Percentiles rank a stretch among this genome's conserved stretches.
These are phyloP conservation scores for Uromyces viciae-fabae DNA, from an alignment of 1,284 basidiomycete genomes.

Conservation along the genomic window DNA sequence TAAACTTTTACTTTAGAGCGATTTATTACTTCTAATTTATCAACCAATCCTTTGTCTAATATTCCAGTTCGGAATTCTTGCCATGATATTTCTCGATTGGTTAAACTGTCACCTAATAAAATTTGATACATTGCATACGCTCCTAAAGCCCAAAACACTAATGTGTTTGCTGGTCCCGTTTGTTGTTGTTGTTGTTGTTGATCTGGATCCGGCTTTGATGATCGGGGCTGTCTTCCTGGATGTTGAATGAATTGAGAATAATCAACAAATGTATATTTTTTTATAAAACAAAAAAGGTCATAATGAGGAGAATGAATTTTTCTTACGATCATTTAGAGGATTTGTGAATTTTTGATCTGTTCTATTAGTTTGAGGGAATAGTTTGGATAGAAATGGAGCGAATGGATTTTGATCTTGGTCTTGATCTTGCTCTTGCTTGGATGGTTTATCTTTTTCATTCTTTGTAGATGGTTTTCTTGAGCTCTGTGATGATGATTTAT, in stretches of 20 bases:
- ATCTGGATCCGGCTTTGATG: background rate
- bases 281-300: no score
- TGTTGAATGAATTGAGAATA: background rate
- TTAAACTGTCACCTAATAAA: constrained; percentile 58
- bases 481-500: background rate
- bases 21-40: constrained; percentile 89
- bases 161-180: background rate
- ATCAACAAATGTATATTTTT: background rate
- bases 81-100: constrained; percentile 89
- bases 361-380: background rate
- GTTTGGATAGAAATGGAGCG: constrained; percentile 10
- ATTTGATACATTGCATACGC: constrained; percentile 69
- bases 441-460: constrained; percentile 1
- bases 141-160: constrained; percentile 56
- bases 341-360: background rate
- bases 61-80: constrained; percentile 95
- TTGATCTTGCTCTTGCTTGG: constrained; percentile 6
- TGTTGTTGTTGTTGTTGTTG: constrained; percentile 6
- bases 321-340: background rate
- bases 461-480: no score
- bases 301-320: background rate
- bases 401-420: constrained; percentile 25
- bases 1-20: constrained; percentile 81
- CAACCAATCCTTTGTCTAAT: constrained; percentile 92
- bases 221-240: background rate